Base-by-base conservation (phyloP, 148 eudicot genomes). In the Camellia granthamiana region DNA sequence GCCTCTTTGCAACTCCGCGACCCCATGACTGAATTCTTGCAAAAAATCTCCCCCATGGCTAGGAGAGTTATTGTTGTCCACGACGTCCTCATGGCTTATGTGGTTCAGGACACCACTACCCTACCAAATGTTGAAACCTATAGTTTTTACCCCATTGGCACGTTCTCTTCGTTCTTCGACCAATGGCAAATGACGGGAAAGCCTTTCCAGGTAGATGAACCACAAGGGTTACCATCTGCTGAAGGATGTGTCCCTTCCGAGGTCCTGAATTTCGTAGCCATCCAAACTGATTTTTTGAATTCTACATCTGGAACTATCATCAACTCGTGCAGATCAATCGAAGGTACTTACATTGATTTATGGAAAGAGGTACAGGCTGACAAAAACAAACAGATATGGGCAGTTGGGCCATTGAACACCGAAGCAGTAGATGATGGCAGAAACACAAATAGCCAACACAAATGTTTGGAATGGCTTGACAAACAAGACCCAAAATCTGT, bases 401-500 rank as follows among this genome's bases (percentile, higher is more conserved):
- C 79, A 6, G 21, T 77, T 47, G 79, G 79, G 3, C 79, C 79
- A 1, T 8, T 77, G 14, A 77, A 44, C 18, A 59, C 15, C 9
- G 66, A 49, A 49, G 3, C 75, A 19, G 82, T 77, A 1, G 51
- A 30, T 2, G 12, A 4, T 30, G 38, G 38, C 71, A 81, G 81
- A 58, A 15, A 23, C 54, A 43, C 69, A 18, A 72, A 63, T 15
- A 1, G 19, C 13, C 74, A 72, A 65, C 83, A 81, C 41, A 65
- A 5, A 56, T 85, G 82, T 71, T 75, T 91, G 42, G 84, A 87
- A 0, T 91, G 91, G 92, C 91, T 93, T 0, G 92, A 93, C 52
- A 83, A 82, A 68, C 95, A 87, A 54, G 84, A 52, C 41, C 75
- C 73, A 19, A 80, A 83, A 58, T 90, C 94, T 0, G 98, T 92